Evolutionary conservation across 106 monocot species (phyloP).

Genomic region (Apostasia ramifera): DNA sequence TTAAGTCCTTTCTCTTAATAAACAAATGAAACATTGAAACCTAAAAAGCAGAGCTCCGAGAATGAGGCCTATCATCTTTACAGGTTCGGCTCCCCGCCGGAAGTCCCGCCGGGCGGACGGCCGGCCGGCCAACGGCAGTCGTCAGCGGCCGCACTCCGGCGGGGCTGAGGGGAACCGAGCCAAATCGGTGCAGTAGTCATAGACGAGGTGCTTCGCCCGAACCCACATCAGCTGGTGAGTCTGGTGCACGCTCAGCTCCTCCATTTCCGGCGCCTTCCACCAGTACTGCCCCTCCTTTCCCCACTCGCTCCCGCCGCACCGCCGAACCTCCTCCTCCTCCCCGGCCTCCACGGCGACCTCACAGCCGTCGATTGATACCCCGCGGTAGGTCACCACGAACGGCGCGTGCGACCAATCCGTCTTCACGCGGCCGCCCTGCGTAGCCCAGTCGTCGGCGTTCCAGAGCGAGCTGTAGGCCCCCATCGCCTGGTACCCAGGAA

Average conservation of each 20-base stretch:
- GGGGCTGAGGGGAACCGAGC: conserved; percentile 50
- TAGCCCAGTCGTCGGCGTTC: conserved; percentile 99
- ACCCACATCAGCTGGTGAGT: conserved; percentile 87
- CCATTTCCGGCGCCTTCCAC: conserved; percentile 69
- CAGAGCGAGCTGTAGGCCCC: conserved; percentile 84
- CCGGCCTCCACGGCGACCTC: conserved; percentile 5
- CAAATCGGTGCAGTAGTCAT: conserved; percentile 69
- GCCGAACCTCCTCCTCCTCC: conserved; percentile 24
- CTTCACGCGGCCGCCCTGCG: conserved; percentile 85
- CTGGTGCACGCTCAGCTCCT: conserved; percentile 81
- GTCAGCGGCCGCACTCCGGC: conserved; percentile 40
- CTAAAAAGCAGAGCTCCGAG: background rate
- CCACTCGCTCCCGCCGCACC: conserved; percentile 30
- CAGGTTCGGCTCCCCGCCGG: too few species aligned
- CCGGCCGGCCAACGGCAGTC: background rate
- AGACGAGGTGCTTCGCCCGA: conserved; percentile 65
- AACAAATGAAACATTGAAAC: background rate
- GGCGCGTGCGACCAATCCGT: conserved; percentile 90
- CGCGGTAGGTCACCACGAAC: conserved; percentile 56
- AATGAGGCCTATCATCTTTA: background rate
- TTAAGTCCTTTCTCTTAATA: background rate
- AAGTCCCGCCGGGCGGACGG: too few species aligned
- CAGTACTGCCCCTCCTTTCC: conserved; percentile 49
- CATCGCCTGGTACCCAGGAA: conserved; percentile 72
- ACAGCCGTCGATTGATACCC: conserved; percentile 54